Evolutionary conservation across 495 filamentous ascomycete genomes (phyloP).

Genomic region (Pyronema omphalodes): DNA sequence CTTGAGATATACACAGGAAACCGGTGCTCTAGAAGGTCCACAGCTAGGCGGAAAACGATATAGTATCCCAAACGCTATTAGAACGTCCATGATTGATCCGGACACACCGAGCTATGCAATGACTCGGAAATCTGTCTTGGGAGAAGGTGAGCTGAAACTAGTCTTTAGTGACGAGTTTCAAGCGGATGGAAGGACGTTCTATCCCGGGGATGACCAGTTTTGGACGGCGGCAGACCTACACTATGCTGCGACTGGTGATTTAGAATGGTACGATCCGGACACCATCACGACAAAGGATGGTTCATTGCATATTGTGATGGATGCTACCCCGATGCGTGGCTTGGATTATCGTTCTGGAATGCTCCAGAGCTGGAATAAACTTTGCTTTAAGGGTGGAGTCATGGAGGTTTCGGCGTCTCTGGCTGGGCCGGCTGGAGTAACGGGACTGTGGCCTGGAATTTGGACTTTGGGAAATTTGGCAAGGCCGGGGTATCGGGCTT

Average conservation of each 20-base stretch:
- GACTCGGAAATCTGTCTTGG: constrained; percentile 38
- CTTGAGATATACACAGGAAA: constrained; percentile 34
- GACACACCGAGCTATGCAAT: constrained; percentile 45
- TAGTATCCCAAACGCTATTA: constrained; percentile 28
- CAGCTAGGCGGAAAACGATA: neutral
- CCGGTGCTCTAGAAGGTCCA: constrained; percentile 6
- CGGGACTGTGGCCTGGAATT: constrained; percentile 67
- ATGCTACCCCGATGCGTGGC: constrained; percentile 46
- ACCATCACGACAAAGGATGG: constrained; percentile 50
- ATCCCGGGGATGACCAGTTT: constrained; percentile 54
- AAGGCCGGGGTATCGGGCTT: constrained; percentile 48
- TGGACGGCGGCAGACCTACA: constrained; percentile 53
- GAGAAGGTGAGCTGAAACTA: constrained; percentile 39
- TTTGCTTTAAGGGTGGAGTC: constrained; percentile 61
- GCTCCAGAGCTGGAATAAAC: constrained; percentile 67
- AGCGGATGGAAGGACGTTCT: constrained; percentile 53
- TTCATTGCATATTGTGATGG: constrained; percentile 45
- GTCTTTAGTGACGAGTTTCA: constrained; percentile 76
- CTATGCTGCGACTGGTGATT: constrained; percentile 62
- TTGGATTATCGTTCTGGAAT: constrained; percentile 60
- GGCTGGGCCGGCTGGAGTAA: constrained; percentile 45
- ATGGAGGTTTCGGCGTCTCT: constrained; percentile 61
- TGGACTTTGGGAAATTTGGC: constrained; percentile 64
- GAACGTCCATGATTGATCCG: constrained; percentile 50
- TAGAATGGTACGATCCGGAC: constrained; percentile 78